Evolutionary conservation across 371 early-diverging fungal species (phyloP).

Genomic region (Paraphysoderma sedebokerense): DNA sequence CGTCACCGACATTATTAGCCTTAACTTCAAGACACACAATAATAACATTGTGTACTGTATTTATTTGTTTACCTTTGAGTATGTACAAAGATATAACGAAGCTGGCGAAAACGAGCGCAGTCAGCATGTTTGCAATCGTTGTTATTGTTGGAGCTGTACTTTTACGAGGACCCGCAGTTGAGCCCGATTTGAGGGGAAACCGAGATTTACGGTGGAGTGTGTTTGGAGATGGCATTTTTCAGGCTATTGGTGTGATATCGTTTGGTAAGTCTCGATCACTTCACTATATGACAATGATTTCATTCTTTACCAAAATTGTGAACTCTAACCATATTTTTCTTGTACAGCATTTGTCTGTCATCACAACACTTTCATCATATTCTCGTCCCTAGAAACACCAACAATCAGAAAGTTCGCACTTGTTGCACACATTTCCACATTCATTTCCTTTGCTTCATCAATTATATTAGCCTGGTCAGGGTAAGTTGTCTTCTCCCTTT

Average conservation of each 20-base stretch:
- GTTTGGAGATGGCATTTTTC: slow-evolving; percentile 1
- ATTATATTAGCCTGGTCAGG: too few species aligned
- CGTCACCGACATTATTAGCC: slow-evolving; percentile 5
- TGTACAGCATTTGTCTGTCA: slow-evolving; percentile 17
- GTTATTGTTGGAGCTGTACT: slow-evolving; percentile 8
- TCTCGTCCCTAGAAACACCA: slow-evolving; percentile 10
- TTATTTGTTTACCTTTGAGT: slow-evolving; percentile 12
- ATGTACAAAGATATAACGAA: slow-evolving; percentile 12
- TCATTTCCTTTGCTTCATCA: neutral
- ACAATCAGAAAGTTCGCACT: slow-evolving; percentile 12
- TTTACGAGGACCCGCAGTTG: slow-evolving; percentile 1
- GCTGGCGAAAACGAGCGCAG: slow-evolving; percentile 12
- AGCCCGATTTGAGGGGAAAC: slow-evolving; percentile 1
- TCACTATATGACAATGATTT: neutral
- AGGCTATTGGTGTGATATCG: slow-evolving; percentile 15
- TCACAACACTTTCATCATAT: slow-evolving; percentile 18
- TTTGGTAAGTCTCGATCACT: slow-evolving; percentile 4
- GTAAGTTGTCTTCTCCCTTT: too few species aligned
- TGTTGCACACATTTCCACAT: slow-evolving; percentile 13
- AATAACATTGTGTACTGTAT: slow-evolving; percentile 9
- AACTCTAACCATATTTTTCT: neutral
- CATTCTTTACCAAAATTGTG: neutral
- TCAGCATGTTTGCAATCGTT: slow-evolving; percentile 11
- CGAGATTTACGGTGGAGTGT: slow-evolving; percentile 1
- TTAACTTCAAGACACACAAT: slow-evolving; percentile 8